Evolutionary conservation across 257 asterid genomes (phyloP).

Genomic region (Paulownia fortunei): DNA sequence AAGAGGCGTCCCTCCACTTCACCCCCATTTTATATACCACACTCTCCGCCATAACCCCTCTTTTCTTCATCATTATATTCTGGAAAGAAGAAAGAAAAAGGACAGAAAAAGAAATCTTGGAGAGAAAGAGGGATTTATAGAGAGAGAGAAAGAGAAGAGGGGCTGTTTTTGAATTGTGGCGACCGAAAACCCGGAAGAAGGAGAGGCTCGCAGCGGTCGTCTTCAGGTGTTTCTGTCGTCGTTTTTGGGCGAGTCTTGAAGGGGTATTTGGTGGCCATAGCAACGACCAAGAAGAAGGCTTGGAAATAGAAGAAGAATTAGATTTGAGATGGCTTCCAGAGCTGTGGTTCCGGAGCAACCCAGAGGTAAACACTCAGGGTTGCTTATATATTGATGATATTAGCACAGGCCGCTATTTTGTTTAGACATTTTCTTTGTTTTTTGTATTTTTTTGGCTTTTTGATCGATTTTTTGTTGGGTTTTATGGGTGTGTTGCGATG

Average conservation of each 20-base stretch:
- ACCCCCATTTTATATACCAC: conserved; percentile 1
- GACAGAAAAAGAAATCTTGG: not conserved
- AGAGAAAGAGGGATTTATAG: not conserved
- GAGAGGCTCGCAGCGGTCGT: conserved; percentile 73
- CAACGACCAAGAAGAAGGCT: not conserved
- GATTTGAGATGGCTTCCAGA: conserved; percentile 54
- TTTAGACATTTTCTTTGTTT: not conserved
- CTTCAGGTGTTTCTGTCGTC: conserved; percentile 71
- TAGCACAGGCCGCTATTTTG: not conserved
- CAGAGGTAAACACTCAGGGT: conserved; percentile 39
- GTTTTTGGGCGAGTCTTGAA: conserved; percentile 65
- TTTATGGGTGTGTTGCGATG: not conserved
- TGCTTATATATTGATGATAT: not conserved
- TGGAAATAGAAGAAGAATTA: conserved; percentile 23
- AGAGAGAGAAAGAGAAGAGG: not conserved
- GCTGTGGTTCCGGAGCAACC: conserved; percentile 49
- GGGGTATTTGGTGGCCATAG: conserved; percentile 61
- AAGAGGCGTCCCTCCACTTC: conserved; percentile 41
- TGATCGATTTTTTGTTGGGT: not conserved
- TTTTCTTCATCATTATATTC: conserved; percentile 15
- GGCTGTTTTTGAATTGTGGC: conserved; percentile 31
- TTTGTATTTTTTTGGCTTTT: not conserved
- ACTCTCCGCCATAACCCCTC: conserved; percentile 14
- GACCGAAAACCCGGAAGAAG: conserved; percentile 39
- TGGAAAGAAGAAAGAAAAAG: not conserved